Evolutionary conservation across 768 basidiomycete species (phyloP).

Genomic region (Arthromyces matolae): DNA sequence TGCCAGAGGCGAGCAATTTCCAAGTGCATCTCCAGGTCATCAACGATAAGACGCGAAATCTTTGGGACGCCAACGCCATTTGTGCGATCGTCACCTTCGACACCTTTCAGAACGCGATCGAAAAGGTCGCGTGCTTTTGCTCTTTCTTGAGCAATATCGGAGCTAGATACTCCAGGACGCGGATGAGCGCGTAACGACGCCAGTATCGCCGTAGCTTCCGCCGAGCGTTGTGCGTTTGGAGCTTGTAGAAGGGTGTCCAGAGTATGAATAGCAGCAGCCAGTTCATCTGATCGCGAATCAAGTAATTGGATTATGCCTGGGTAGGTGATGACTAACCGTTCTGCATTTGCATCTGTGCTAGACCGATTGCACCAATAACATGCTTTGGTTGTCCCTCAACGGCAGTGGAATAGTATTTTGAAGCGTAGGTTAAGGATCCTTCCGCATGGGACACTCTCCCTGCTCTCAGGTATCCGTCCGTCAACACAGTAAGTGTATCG

Average conservation of each 20-base stretch:
- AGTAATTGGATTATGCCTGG: not conserved
- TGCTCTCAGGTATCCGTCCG: constrained; percentile 83
- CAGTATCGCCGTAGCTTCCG: constrained; percentile 86
- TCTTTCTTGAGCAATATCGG: constrained; percentile 71
- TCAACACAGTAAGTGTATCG: constrained; percentile 79
- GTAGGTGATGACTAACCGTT: constrained; percentile 48
- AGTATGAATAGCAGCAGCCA: constrained; percentile 80
- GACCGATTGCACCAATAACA: constrained; percentile 75
- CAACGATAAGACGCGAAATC: constrained; percentile 51
- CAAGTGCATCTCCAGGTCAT: constrained; percentile 86
- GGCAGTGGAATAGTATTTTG: constrained; percentile 64
- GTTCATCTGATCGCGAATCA: constrained; percentile 61
- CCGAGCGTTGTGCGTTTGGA: constrained; percentile 58
- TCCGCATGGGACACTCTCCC: constrained; percentile 78
- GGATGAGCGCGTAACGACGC: constrained; percentile 85
- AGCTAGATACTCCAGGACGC: constrained; percentile 72
- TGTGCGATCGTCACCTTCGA: constrained; percentile 58
- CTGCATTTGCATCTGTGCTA: constrained; percentile 84
- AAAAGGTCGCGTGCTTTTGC: constrained; percentile 76
- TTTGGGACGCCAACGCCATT: constrained; percentile 38
- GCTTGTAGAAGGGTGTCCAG: constrained; percentile 73
- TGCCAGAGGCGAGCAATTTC: constrained; percentile 92
- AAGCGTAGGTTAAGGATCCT: constrained; percentile 60
- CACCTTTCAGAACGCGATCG: constrained; percentile 65
- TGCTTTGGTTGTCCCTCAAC: constrained; percentile 70